Conservation (phyloP, 2,329 filamentous ascomycete genomes). For the Sodiomyces alkalinus region DNA sequence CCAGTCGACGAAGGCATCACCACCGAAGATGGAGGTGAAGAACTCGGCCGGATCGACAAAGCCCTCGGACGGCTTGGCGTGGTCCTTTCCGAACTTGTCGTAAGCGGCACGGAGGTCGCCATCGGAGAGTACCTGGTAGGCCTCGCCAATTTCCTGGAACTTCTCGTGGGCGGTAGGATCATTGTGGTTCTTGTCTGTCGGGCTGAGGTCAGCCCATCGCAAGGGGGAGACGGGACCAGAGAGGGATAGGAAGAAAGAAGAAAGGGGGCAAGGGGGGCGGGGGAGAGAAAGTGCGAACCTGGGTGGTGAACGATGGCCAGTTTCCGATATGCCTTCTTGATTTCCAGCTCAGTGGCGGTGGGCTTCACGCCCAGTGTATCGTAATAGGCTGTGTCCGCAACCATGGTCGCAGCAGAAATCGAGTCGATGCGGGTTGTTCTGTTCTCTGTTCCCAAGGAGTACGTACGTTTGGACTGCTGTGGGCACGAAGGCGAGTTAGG, state of each 20-base stretch:
- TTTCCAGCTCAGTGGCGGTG: conserved; percentile 77
- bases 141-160: conserved; percentile 75
- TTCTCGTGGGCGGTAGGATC: conserved; percentile 87
- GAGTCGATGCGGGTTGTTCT: no score
- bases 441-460: no score
- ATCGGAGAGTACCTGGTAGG: conserved; percentile 72
- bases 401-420: conserved; percentile 49
- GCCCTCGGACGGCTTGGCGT: conserved; percentile 76
- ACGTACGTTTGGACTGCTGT: no score
- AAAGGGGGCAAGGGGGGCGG: no score
- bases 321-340: conserved; percentile 94
- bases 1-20: conserved; percentile 88
- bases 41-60: conserved; percentile 96
- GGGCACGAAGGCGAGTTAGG: no score
- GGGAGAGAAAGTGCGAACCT: conserved; percentile 30
- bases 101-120: conserved; percentile 78
- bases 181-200: conserved; percentile 85
- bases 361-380: conserved; percentile 74
- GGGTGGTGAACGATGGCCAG: conserved; percentile 88
- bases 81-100: conserved; percentile 94
- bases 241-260: conserved; percentile 1
- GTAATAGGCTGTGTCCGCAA: conserved; percentile 79
- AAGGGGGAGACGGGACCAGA: conserved; percentile 1
- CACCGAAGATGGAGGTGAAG: conserved; percentile 96
- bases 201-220: no score